Evolutionary conservation across 2,329 filamentous ascomycete species (phyloP), one percentile per base, ranked within the genome.

Genomic region (Byssothecium circinans): DNA sequence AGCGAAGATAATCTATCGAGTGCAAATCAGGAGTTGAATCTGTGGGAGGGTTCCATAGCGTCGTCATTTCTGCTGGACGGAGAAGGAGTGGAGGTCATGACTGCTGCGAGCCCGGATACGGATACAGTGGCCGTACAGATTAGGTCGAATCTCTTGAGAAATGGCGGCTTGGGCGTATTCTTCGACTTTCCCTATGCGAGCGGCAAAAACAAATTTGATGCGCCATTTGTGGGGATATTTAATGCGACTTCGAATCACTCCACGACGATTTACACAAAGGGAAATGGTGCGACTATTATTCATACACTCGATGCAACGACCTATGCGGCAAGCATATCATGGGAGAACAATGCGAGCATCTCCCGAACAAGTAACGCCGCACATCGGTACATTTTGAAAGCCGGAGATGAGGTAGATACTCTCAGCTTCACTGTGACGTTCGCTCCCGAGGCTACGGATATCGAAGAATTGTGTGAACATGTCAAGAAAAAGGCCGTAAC

Each of bases 101-200:
- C 76, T 0, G 70, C 71, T 54, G 75, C 70, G 6, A 75, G 78
- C 44, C 69, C 76, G 1, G 55, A 69, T n/a, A 75, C 74, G 0
- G 76, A 79, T 51, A 75, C 75, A 14, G 53, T 80, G 14, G 75
- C 72, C 1, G 65, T 80, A 19, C 58, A 67, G 7, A 61, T 80
- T 10, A 60, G 69, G 11, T 80, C 77, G 0, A 56, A 67, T 0
- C 60, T 79, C 2, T 52, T 81, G 7, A 58, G 54, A 4, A 51
- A 53, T 1, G 72, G 69, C 0, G 53, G 58, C 4, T 57, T 81
- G 7, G 74, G 75, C 0, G 57, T 81, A 5, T 80, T 79, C 53
- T 74, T 81, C 45, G 78, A 81, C 44, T 81, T 79, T 45, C 78
- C 80, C 2, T 75, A 77, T 43, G 69, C 78, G 17, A 75, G 71